phyloP scores from a whole-genome alignment of 345 rosid genomes.

The Eutrema japonicum region DNA sequence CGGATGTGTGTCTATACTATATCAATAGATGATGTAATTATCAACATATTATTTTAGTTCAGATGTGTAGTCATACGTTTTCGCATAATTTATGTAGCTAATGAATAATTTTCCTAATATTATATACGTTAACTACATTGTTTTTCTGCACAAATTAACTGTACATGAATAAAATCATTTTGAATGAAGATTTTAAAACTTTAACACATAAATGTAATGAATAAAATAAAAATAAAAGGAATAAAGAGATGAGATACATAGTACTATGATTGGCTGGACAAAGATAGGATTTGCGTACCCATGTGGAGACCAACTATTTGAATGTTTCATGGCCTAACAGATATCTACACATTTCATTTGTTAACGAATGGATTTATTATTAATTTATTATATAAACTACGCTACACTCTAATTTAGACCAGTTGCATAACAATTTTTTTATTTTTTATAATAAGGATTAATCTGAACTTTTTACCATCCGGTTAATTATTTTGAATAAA shows the following conservation, averaged over 20 bases:
- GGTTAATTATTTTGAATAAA: no score
- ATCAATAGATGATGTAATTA: no score
- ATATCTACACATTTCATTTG: background rate
- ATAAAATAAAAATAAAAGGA: constrained; percentile 14
- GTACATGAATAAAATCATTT: background rate
- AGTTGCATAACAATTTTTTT: background rate
- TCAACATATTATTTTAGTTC: no score
- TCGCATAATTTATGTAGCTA: no score
- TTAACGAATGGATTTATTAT: constrained; percentile 8
- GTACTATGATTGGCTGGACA: constrained; percentile 42
- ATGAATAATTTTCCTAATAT: no score
- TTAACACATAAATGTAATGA: background rate
- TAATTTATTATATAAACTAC: background rate
- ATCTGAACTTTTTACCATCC: no score
- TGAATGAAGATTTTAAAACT: background rate
- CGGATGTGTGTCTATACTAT: no score
- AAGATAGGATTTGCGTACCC: constrained; percentile 45
- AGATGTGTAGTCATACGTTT: no score
- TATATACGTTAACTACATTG: constrained; percentile 16
- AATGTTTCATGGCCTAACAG: constrained; percentile 38
- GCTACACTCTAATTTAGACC: constrained; percentile 14
- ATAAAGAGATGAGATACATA: constrained; percentile 26
- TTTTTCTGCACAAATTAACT: constrained; percentile 27
- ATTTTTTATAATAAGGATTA: no score
- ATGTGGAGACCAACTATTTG: constrained; percentile 47